A percentile compares a stretch with the other conserved stretches of the same genome.
These are phyloP conservation scores for Suillus clintonianus DNA, from an alignment of 768 basidiomycete species.

Conservation along the genomic window DNA sequence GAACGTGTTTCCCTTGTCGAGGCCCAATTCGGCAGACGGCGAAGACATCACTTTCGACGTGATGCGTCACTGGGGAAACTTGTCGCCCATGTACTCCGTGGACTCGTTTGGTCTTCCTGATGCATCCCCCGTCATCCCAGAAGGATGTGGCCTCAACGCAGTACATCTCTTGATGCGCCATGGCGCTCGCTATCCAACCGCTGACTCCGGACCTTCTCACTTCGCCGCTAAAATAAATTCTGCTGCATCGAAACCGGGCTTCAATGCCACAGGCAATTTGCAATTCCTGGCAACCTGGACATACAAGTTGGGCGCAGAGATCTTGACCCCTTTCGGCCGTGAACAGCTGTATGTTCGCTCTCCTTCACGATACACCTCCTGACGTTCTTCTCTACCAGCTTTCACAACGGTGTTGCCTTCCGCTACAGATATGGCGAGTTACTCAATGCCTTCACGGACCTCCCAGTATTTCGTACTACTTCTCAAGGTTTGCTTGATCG, in stretches of 20 bases:
- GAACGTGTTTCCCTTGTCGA: slow-evolving; percentile 43
- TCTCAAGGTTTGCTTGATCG: slow-evolving; percentile 34
- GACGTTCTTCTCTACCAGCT: slow-evolving; percentile 18
- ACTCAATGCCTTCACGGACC: slow-evolving; percentile 40
- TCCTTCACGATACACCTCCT: background rate
- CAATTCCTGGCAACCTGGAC: slow-evolving; percentile 48
- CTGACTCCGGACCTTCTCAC: slow-evolving; percentile 23
- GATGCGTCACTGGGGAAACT: slow-evolving; percentile 47
- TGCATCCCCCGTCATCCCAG: slow-evolving; percentile 47
- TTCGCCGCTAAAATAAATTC: slow-evolving; percentile 32
- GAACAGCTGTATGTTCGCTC: slow-evolving; percentile 34
- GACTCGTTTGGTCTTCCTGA: slow-evolving; percentile 51
- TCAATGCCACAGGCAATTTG: slow-evolving; percentile 37
- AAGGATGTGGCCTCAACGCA: slow-evolving; percentile 47
- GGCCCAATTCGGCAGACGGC: slow-evolving; percentile 37
- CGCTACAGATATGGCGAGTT: slow-evolving; percentile 49
- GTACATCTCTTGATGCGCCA: slow-evolving; percentile 44
- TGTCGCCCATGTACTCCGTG: slow-evolving; percentile 53
- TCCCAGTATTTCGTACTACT: slow-evolving; percentile 54
- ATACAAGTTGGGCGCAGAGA: slow-evolving; percentile 47
- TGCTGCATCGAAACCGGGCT: slow-evolving; percentile 24
- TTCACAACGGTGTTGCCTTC: slow-evolving; percentile 46
- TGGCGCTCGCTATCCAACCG: slow-evolving; percentile 45
- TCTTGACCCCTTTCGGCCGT: slow-evolving; percentile 50
- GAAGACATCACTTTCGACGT: slow-evolving; percentile 42